Base-by-base conservation (phyloP, 169 alveolate species). In the Eimeria tenella region DNA sequence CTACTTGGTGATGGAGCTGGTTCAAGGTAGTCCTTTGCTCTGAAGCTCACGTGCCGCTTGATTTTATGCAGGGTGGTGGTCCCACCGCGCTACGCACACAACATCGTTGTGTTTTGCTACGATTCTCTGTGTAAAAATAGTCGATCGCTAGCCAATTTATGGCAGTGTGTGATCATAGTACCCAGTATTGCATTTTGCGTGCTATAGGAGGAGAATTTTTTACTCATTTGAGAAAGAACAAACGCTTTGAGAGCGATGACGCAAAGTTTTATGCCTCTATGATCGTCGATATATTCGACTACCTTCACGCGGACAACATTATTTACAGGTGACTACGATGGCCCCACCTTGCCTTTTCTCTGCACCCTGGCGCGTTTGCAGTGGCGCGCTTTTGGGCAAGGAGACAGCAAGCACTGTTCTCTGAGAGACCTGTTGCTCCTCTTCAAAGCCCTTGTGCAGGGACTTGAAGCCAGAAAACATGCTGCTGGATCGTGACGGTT, bases 391-490 rank as follows among this genome's bases (percentile, higher is more conserved):
- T 31, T 31, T 31, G 42, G 42, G 0, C 2, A 31, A 31, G 2
- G 42, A 31, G 42, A 31, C 42, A 31, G 42, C 42, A 65, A 65
- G 42, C 1, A 7, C 50, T 77, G 25, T 0, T n/a, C 42, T 15
- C 42, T 11, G 11, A 52, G 60, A 7, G 60, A 77, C 4, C 60
- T 11, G 58, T 17, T 58, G 0, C 86, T 15, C 62, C 52, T 68
- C 52, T 19, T 7, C 62, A 74, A 10, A 75, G 13, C 25, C 5
- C 82, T 56, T 95, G 79, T 94, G 95, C 84, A 96, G 99, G 86
- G 99, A 99, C 96, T 96, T 99, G 75, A 99, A 99, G 94, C 99
- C 99, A 3, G 99, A 99, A 94, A 99, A 99, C 95, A 96, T 99
- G 88, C 98, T 99, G 56, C 98, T 99, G 55, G 99, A 98, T 82